These are phyloP conservation scores for Fusarium nygamai DNA, from an alignment of 2,329 filamentous ascomycete species.

Conservation along the genomic window DNA sequence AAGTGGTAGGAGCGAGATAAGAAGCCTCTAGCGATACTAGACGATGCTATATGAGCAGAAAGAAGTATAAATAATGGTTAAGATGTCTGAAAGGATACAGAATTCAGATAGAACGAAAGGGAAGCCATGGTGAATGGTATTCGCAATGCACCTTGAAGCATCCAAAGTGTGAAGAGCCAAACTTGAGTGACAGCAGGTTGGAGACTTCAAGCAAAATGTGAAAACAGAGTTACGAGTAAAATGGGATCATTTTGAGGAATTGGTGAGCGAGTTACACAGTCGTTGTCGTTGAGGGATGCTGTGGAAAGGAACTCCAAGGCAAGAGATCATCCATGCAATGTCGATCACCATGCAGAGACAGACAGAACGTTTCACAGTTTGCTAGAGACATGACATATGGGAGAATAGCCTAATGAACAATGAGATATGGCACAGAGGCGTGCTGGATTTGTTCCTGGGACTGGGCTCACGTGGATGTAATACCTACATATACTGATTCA, in stretches of 20 bases:
- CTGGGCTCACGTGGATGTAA: rapidly evolving
- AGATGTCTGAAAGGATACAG: rapidly evolving
- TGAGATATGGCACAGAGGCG: rapidly evolving
- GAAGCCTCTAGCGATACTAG: background rate
- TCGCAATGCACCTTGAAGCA: background rate
- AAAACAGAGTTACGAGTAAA: no score
- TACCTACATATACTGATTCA: background rate
- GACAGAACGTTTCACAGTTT: background rate
- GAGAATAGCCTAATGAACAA: rapidly evolving
- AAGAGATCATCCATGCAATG: background rate
- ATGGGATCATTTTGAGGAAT: background rate
- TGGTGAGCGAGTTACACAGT: background rate
- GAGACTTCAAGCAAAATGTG: rapidly evolving
- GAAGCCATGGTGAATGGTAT: background rate
- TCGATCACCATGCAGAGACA: background rate
- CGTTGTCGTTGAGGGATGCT: background rate
- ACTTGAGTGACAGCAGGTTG: rapidly evolving
- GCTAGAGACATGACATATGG: no score
- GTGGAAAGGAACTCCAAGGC: background rate
- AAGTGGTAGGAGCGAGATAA: background rate
- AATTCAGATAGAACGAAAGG: background rate
- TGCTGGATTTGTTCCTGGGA: background rate
- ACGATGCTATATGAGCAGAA: rapidly evolving
- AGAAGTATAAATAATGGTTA: rapidly evolving
- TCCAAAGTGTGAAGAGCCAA: background rate